Base-by-base conservation (phyloP, 306 rosid genomes). In the Ceratonia siliqua region DNA sequence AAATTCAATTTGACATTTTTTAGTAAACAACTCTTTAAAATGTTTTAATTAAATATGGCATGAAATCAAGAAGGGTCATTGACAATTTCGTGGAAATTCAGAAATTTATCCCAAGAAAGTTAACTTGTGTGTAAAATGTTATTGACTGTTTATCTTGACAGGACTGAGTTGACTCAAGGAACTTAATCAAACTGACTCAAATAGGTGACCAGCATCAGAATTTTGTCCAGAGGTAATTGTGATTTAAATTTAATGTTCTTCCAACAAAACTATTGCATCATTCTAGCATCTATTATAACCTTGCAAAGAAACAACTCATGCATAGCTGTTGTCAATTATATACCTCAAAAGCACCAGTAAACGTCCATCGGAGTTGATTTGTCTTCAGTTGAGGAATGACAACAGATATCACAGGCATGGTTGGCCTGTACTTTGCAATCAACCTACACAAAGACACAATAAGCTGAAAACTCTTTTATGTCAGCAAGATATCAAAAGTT, bases 261-360 rank as follows among this genome's bases (percentile, higher is more conserved):
- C 13, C 42, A 22, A 21, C 63, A 59, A 59, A 7, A 28, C 1
- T 0, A 4, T 4, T 58, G 21, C 64, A 56, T 24, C 64, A 58
- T n/a, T 58, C 48, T 67, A 68, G 11, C 61, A 46, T 49, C 28
- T 33, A 45, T 43, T 43, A 57, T 45, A 18, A 68, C 49, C 36
- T 45, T 43, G 36, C 5, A 15, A 71, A 9, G 24, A 33, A 36
- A 39, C 61, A 63, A n/a, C 49, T 22, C 20, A 33, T 25, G 58
- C 7, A 70, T 18, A 9, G 57, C 49, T 66, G 43, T 46, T 32
- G 50, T 74, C 42, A 70, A 69, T 62, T 62, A 58, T 50, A 62
- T 75, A 94, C 98, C 98, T 89, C 97, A 73, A 94, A 88, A 50
- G 97, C 98, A 27, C 98, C 98, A 3, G 84, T 89, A 75, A 94